These are phyloP conservation scores for Mortierella alpina DNA, from an alignment of 192 early-diverging fungal species.

Conservation along the genomic window DNA sequence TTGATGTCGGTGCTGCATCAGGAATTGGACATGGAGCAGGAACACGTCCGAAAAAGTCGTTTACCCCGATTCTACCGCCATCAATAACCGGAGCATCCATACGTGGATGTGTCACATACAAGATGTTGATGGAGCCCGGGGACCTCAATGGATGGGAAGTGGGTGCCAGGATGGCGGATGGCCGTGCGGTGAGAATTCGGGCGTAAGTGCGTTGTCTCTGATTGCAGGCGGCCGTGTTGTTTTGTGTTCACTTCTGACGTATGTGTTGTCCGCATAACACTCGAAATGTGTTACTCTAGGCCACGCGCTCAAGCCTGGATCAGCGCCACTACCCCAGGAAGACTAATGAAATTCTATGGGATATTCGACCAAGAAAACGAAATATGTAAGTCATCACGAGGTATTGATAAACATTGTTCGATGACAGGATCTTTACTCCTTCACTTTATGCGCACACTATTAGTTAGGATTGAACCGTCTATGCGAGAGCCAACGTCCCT, in stretches of 20 bases:
- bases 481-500: constrained; percentile 9
- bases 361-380: neutral
- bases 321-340: constrained; percentile 1
- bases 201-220: neutral
- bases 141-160: constrained; percentile 27
- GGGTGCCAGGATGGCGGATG: constrained; percentile 18
- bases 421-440: neutral
- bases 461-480: constrained; percentile 11
- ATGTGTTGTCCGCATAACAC: neutral
- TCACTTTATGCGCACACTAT: neutral
- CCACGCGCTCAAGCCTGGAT: constrained; percentile 1
- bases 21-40: neutral
- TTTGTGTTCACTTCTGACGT: neutral
- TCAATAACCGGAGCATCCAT: constrained; percentile 15
- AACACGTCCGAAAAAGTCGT: too few species aligned
- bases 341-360: constrained; percentile 21
- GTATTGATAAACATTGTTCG: neutral
- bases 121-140: constrained; percentile 6
- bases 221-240: too few species aligned
- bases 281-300: neutral
- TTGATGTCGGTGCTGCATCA: neutral
- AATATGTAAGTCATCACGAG: constrained; percentile 7
- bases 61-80: neutral
- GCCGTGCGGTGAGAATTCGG: constrained; percentile 12
- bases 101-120: constrained; percentile 14